Base-by-base conservation (phyloP, 805 yeast genomes). In the Schwanniomyces sp. region DNA sequence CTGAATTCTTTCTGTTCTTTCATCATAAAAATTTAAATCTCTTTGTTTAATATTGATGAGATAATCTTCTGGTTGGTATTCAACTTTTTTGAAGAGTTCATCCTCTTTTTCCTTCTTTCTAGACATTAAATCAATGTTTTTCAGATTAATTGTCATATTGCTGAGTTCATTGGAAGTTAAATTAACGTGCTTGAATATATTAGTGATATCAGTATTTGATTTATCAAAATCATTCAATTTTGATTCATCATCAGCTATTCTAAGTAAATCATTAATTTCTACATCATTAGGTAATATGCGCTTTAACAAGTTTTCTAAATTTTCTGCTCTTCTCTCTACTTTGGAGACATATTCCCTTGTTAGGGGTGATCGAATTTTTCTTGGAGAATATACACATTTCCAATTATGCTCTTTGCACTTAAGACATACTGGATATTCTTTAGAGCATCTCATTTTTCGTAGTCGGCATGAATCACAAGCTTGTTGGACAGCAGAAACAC, bases 21-120 rank as follows among this genome's bases (percentile, higher is more conserved):
- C 61, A 45, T 56, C 61, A 44, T 51, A 56, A 24, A 45, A 54
- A 28, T 55, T 56, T 42, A 56, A 47, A 27, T 54, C 58, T 18
- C 53, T 53, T n/a, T 55, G 48, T 43, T 53, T 53, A 25, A 56
- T 55, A 40, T 55, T 55, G 6, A 56, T 48, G 37, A 56, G 21
- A 40, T 44, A 32, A 54, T 44, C 8, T 47, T 34, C 27, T 56
- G 56, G 14, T 56, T 41, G 9, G 43, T 17, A 18, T 41, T 45
- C 8, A 45, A 39, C 37, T 52, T 54, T 25, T 56, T 64, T 36
- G 53, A 51, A 24, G 24, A 21, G n/a, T 54, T 50, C 46, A 38
- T 56, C 34, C 34, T 53, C 54, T 21, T 46, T 44, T 14, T 40
- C 45, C 40, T 54, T 56, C 34, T 45, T 44, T 34, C 50, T 52